These are phyloP conservation scores for Paraphaeosphaeria minitans DNA, from an alignment of 2,329 filamentous ascomycete genomes.

Conservation along the genomic window DNA sequence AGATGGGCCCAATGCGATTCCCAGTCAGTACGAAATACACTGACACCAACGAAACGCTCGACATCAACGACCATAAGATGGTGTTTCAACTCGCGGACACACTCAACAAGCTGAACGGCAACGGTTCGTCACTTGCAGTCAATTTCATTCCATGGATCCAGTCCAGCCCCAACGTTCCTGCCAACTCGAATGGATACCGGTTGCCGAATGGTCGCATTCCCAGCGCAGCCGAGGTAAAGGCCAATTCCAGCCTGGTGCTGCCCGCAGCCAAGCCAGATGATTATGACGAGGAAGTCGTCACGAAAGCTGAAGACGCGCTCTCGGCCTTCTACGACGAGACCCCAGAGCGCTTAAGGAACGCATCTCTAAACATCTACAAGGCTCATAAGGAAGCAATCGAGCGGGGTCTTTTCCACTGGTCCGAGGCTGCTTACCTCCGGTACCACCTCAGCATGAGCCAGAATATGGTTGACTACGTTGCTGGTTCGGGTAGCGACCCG, in stretches of 20 bases:
- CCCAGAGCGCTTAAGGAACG: constrained; percentile 44
- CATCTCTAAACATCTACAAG: constrained; percentile 54
- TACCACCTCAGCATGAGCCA: constrained; percentile 63
- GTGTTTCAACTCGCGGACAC: constrained; percentile 67
- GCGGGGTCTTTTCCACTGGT: constrained; percentile 66
- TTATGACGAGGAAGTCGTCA: constrained; percentile 24
- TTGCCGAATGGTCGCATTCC: constrained; percentile 43
- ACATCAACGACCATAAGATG: constrained; percentile 67
- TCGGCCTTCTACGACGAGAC: constrained; percentile 28
- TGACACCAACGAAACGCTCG: constrained; percentile 60
- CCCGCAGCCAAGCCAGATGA: constrained; percentile 12
- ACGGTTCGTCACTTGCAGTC: constrained; percentile 55
- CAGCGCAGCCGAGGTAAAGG: constrained; percentile 34
- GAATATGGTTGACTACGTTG: constrained; percentile 56
- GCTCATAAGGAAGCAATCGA: constrained; percentile 61
- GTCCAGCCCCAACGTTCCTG: constrained; percentile 59
- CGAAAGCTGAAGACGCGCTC: constrained; percentile 24
- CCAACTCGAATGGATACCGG: constrained; percentile 41
- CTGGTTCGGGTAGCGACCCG: constrained; percentile 50
- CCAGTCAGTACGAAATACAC: constrained; percentile 58
- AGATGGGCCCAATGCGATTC: constrained; percentile 70
- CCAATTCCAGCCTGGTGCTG: constrained; percentile 23
- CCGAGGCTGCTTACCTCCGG: constrained; percentile 66
- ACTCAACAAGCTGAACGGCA: constrained; percentile 65
- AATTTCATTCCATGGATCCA: constrained; percentile 70